Base-by-base conservation (phyloP, 148 eudicot genomes). In the Tetragonia tetragonoides region DNA sequence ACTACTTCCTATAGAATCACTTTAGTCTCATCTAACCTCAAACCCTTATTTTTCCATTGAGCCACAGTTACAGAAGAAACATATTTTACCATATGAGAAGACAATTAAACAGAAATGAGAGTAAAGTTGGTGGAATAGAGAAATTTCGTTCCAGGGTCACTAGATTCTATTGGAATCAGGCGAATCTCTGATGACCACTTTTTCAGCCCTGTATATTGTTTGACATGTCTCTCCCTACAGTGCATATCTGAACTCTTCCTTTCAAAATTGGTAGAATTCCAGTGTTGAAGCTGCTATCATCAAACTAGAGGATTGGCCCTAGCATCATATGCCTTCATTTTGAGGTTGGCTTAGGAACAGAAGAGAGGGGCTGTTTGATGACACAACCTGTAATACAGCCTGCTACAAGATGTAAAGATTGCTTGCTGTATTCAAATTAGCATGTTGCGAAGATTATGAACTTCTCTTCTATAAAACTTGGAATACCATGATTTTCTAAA, bases 201-300 rank as follows among this genome's bases (percentile, higher is more conserved):
- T 56, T 56, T 56, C 10, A 56, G 34, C 34, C 34, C 60, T 18
- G 21, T 56, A 20, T 24, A 23, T 21, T 74, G 53, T 9, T 41
- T 2, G 12, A 49, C 10, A 49, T 49, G 11, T 10, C 53, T 49
- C 53, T 49, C 53, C 11, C 53, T 14, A 49, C 9, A 44, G 47
- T 49, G 40, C 38, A 23, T 42, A 10, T 28, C 7, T 16, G 15
- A 12, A 59, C 4, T 44, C 23, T 54, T 72, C 20, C 46, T 15
- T 40, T 68, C 18, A 4, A 17, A 3, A 23, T 53, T 71, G 41
- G 20, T 17, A 28, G 37, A 71, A 60, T 12, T 23, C n/a, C 59
- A 44, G 23, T 74, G 53, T 4, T 60, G 54, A 64, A 64, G 44
- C 51, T 76, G 72, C 79, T 66, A 51, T 38, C 21, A 63, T 64